Evolutionary conservation across 1,284 basidiomycete species (phyloP).

Genomic region (Leccinum cinnamomeum): DNA sequence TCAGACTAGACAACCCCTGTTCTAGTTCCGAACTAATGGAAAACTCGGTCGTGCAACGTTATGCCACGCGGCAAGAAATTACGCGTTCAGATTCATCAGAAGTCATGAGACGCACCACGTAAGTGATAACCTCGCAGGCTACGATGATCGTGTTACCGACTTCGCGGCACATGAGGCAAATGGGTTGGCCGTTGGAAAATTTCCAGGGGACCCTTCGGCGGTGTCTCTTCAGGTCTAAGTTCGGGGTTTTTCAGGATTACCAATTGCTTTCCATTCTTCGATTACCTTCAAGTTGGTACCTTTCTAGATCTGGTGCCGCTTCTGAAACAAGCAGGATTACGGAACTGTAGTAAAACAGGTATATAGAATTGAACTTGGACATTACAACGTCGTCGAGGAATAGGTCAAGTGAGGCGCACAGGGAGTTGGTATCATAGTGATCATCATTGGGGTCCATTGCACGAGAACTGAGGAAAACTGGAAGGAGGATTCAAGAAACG

Average conservation of each 20-base stretch:
- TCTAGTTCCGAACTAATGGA: conserved; percentile 2
- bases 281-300: conserved; percentile 18
- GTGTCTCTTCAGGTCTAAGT: conserved; percentile 25
- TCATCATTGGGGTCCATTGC: conserved; percentile 25
- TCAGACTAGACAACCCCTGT: conserved; percentile 16
- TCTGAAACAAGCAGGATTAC: conserved; percentile 16
- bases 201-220: conserved; percentile 23
- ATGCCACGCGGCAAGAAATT: conserved; percentile 12
- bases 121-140: conserved; percentile 27
- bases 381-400: conserved; percentile 26
- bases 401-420: conserved; percentile 9
- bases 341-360: conserved; percentile 6
- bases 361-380: conserved; percentile 16
- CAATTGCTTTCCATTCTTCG: conserved; percentile 23
- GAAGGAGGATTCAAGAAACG: conserved; percentile 9
- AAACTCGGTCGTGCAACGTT: conserved; percentile 3
- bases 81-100: conserved; percentile 15
- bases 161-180: conserved; percentile 17
- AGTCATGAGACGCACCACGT: conserved; percentile 25
- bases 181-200: conserved; percentile 11
- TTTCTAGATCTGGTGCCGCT: conserved; percentile 6
- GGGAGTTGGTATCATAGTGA: conserved; percentile 11
- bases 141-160: conserved; percentile 24
- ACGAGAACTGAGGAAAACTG: conserved; percentile 15
- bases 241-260: conserved; percentile 23